A percentile compares a stretch with the other conserved stretches of the same genome.
Conservation (phyloP, 352 stramenopile genomes). For the Phytophthora multivora region DNA sequence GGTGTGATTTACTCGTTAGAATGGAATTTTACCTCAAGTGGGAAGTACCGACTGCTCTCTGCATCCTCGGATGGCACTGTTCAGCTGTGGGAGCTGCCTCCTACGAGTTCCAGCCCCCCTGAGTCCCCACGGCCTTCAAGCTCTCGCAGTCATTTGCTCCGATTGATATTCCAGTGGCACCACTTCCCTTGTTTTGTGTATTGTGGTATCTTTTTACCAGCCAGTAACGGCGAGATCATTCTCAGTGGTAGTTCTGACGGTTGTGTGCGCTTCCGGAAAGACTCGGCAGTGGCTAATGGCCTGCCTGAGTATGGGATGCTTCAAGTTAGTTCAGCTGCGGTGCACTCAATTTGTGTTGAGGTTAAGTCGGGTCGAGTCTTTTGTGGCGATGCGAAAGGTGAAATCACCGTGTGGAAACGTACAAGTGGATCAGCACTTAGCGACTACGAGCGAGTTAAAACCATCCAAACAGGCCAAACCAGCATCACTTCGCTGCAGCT, state of each 20-base stretch:
- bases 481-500: conserved; percentile 62
- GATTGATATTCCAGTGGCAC: conserved; percentile 44
- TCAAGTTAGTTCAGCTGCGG: conserved; percentile 35
- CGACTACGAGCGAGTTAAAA: conserved; percentile 54
- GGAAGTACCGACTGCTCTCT: conserved; percentile 42
- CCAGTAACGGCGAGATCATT: conserved; percentile 28
- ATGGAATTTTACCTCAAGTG: conserved; percentile 34
- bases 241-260: conserved; percentile 66
- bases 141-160: conserved; percentile 7
- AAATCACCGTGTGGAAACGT: conserved; percentile 55
- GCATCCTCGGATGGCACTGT: conserved; percentile 66
- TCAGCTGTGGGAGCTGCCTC: conserved; percentile 44
- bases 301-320: conserved; percentile 17
- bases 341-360: conserved; percentile 64
- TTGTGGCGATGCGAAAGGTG: conserved; percentile 55
- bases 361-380: conserved; percentile 50
- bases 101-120: neutral
- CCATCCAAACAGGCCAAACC: conserved; percentile 49
- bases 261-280: conserved; percentile 45
- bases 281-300: conserved; percentile 30
- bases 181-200: conserved; percentile 76
- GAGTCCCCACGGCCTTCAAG: neutral
- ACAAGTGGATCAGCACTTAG: neutral
- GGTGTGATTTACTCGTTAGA: conserved; percentile 65
- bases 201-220: conserved; percentile 57